phyloP scores from a whole-genome alignment of 768 basidiomycete species.

The Rhizopogon rudus region DNA sequence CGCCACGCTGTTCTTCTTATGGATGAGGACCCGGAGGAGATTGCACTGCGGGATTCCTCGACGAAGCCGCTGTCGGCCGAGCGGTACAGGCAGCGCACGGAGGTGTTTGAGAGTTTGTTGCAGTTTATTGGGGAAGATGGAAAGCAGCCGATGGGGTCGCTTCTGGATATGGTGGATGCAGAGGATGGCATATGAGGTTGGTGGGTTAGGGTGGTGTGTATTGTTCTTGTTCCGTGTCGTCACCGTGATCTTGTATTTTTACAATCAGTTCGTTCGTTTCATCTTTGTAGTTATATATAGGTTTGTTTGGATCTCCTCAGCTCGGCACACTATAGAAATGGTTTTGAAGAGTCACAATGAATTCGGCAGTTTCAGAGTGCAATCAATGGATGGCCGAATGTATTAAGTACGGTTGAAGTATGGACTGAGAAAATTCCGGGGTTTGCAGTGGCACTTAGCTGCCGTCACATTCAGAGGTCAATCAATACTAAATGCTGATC shows the following conservation, averaged over 20 bases:
- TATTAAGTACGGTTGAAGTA: too few relatives aligned
- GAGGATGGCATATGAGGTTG: slow-evolving; percentile 20
- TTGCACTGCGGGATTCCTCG: slow-evolving; percentile 19
- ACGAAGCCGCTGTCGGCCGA: slow-evolving; percentile 34
- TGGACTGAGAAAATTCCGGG: too few relatives aligned
- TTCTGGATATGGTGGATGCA: slow-evolving; percentile 58
- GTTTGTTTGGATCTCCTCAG: background rate
- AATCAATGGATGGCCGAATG: too few relatives aligned
- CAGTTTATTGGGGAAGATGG: slow-evolving; percentile 55
- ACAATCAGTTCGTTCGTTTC: background rate
- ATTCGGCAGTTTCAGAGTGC: too few relatives aligned
- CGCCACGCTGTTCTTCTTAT: slow-evolving; percentile 16
- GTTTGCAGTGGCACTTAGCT: too few relatives aligned
- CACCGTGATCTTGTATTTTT: background rate
- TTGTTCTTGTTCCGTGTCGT: too few relatives aligned
- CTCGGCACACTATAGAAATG: background rate
- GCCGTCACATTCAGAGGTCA: too few relatives aligned
- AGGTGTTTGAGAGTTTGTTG: slow-evolving; percentile 66
- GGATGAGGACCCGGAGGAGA: slow-evolving; percentile 26
- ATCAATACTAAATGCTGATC: too few relatives aligned
- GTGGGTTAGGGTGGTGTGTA: background rate
- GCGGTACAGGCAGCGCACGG: slow-evolving; percentile 59
- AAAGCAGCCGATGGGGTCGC: slow-evolving; percentile 61
- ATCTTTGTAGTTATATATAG: background rate
- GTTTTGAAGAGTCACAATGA: too few relatives aligned